Conservation (phyloP, 2,329 filamentous ascomycete species). For the Phaeosphaeriaceae sp. region DNA sequence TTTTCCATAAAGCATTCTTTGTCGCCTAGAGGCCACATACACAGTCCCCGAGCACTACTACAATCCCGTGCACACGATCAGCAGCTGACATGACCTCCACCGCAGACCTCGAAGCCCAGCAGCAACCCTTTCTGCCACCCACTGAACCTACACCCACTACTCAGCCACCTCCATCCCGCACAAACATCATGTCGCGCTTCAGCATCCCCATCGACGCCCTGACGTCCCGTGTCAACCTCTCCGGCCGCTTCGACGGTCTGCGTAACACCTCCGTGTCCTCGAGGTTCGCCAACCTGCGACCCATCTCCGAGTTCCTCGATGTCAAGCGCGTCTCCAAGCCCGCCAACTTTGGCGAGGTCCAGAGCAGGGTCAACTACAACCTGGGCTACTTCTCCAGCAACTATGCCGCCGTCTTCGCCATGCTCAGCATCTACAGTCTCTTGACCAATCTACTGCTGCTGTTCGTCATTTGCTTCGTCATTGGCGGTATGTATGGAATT, state of each 20-base stretch:
- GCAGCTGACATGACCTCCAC: conserved; percentile 38
- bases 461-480: conserved; percentile 89
- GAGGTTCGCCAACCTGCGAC: conserved; percentile 91
- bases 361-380: conserved; percentile 96
- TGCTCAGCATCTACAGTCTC: conserved; percentile 95
- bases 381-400: conserved; percentile 97
- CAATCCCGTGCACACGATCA: conserved; percentile 13
- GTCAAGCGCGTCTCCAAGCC: conserved; percentile 96
- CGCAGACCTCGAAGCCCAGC: conserved; percentile 38
- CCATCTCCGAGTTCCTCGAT: conserved; percentile 92
- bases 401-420: conserved; percentile 90
- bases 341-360: conserved; percentile 85
- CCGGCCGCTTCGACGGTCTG: conserved; percentile 83
- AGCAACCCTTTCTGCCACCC: conserved; percentile 30
- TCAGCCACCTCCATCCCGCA: conserved; percentile 9
- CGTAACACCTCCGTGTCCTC: conserved; percentile 78
- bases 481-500: conserved; percentile 88
- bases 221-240: conserved; percentile 87
- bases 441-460: conserved; percentile 86
- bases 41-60: too few relatives aligned
- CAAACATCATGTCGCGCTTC: conserved; percentile 76
- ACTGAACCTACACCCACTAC: conserved; percentile 20
- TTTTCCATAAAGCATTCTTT: conserved; percentile 19
- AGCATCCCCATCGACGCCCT: conserved; percentile 91
- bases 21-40: conserved; percentile 39